These are phyloP conservation scores for Dactylellina haptotyla DNA, from an alignment of 2,329 filamentous ascomycete genomes.

Conservation along the genomic window DNA sequence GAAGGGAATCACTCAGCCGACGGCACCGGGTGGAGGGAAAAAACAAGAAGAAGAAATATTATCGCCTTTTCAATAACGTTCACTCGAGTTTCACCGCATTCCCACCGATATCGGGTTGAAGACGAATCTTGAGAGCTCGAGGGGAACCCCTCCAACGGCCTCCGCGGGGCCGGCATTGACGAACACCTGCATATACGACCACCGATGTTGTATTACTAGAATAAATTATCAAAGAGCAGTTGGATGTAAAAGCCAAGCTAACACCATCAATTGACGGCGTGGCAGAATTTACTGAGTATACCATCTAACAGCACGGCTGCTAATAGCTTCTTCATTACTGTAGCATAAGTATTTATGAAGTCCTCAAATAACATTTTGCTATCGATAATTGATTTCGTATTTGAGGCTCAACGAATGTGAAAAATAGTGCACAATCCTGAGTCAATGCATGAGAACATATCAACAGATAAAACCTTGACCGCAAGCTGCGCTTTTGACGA, in stretches of 20 bases:
- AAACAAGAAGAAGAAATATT: not conserved
- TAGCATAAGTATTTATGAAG: too few species aligned
- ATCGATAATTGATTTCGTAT: too few species aligned
- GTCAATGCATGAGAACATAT: not conserved
- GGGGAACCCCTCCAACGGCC: slow-evolving; percentile 2
- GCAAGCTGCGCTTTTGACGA: slow-evolving; percentile 40
- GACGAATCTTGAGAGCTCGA: not conserved
- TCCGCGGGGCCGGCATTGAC: slow-evolving; percentile 15
- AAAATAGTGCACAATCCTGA: not conserved
- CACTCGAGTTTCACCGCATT: not conserved
- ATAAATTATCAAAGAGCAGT: too few species aligned
- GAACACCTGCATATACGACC: not conserved
- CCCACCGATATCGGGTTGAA: slow-evolving; percentile 2
- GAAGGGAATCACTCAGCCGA: not conserved
- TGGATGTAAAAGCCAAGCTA: too few species aligned
- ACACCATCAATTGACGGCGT: too few species aligned
- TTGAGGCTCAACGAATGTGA: not conserved
- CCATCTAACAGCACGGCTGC: too few species aligned
- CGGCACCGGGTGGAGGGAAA: too few species aligned
- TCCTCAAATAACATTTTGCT: too few species aligned
- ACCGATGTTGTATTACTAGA: too few species aligned
- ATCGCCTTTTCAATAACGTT: not conserved
- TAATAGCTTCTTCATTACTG: too few species aligned
- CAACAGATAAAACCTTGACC: slow-evolving; percentile 2
- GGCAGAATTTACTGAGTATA: too few species aligned